Evolutionary conservation across 257 asterid species (phyloP), one percentile per base, ranked within the genome.

Genomic region (Plantago elongata): DNA sequence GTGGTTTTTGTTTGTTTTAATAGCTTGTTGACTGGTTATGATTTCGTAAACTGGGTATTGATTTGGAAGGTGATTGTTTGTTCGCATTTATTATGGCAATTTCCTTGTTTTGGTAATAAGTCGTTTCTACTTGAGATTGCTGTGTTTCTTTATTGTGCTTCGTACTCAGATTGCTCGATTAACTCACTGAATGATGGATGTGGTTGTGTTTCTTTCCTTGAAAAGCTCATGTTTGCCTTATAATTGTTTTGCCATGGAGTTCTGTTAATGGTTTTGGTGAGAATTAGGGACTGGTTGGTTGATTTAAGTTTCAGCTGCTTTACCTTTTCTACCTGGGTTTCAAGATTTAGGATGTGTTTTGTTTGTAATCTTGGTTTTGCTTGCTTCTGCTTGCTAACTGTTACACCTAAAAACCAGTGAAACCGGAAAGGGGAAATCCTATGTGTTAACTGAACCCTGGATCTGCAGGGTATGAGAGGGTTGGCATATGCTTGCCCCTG

Each of bases 41-140:
- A 56, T 61, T 57, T 46, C 67, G 18, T 57, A 54, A 66, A 66
- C 75, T 69, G 63, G 61, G 70, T 14, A 40, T 55, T 66, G 4
- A 27, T 42, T 60, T 43, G 62, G 62, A 54, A 65, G 68, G 54
- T 45, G 67, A 63, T 18, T 67, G 4, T 45, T 51, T 60, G 56
- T 64, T 56, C 40, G 30, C 16, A 42, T 11, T 49, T 58, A 48
- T 17, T 16, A 37, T 29, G 57, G 29, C 12, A 62, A 17, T 51
- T 38, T 65, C 62, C 48, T 9, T 72, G 60, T 17, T 69, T 60
- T 61, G 13, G 63, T 40, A 34, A 55, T 54, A 34, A 34, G 40
- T 73, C 64, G 64, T 59, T 62, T 68, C 55, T 57, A 57, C 69
- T 59, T 44, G 51, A 45, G 60, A n/a, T 63, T 68, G 54, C 0